These are phyloP conservation scores for Metschnikowia peoriensis DNA, from an alignment of 805 yeast genomes.

Conservation along the genomic window DNA sequence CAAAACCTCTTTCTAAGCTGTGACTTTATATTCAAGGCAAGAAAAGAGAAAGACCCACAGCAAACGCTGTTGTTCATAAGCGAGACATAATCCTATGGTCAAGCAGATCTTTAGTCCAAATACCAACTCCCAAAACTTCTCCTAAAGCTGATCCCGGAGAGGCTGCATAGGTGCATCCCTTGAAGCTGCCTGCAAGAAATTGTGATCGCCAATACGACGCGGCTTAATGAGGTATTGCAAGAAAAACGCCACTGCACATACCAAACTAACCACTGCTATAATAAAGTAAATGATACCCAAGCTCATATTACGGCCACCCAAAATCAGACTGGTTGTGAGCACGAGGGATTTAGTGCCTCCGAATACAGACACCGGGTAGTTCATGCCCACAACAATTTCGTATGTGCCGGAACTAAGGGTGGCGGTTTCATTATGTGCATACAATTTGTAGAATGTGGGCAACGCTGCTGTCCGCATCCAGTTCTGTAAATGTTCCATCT, in stretches of 20 bases:
- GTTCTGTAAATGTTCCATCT: constrained; percentile 84
- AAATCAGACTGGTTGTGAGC: constrained; percentile 73
- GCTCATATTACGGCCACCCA: constrained; percentile 86
- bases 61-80: too few relatives aligned
- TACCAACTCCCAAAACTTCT: not conserved
- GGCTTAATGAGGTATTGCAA: constrained; percentile 81
- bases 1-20: too few relatives aligned
- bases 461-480: constrained; percentile 99
- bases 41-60: too few relatives aligned
- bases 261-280: constrained; percentile 73
- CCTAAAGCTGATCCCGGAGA: constrained; percentile 21
- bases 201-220: constrained; percentile 80
- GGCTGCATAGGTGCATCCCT: constrained; percentile 18
- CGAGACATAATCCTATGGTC: too few relatives aligned
- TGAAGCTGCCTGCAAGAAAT: constrained; percentile 39
- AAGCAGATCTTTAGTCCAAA: too few relatives aligned
- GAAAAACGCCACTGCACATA: constrained; percentile 73
- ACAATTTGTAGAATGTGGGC: constrained; percentile 83
- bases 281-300: constrained; percentile 83
- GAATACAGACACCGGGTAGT: constrained; percentile 78
- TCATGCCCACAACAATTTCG: constrained; percentile 60
- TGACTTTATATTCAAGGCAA: too few relatives aligned
- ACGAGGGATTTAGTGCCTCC: constrained; percentile 89
- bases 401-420: constrained; percentile 66
- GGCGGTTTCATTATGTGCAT: constrained; percentile 64